Percentiles rank a stretch among this genome's conserved stretches.
These are phyloP conservation scores for Leccinum fibrillosum DNA, from an alignment of 768 basidiomycete genomes.

Conservation along the genomic window DNA sequence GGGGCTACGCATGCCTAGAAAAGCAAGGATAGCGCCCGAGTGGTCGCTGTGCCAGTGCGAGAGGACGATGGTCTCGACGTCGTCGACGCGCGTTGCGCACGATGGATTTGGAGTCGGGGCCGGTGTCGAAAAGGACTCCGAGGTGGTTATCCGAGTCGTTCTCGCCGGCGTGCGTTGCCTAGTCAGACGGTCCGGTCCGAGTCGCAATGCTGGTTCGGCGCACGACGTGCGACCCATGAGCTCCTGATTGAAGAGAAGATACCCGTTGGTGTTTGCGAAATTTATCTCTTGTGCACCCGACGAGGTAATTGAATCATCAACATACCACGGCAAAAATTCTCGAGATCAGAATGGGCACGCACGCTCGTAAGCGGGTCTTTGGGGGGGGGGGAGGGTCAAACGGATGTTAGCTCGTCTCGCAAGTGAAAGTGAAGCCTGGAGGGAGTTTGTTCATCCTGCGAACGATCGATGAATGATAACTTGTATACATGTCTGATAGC, in stretches of 20 bases:
- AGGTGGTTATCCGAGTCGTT: slow-evolving; percentile 36
- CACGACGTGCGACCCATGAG: slow-evolving; percentile 68
- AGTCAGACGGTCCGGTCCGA: neutral
- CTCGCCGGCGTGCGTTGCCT: slow-evolving; percentile 58
- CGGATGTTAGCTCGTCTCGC: slow-evolving; percentile 63
- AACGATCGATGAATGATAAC: neutral
- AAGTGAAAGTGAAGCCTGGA: slow-evolving; percentile 60
- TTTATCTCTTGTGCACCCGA: neutral
- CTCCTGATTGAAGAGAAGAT: slow-evolving; percentile 41
- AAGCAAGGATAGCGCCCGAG: too few species aligned
- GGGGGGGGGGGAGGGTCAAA: slow-evolving; percentile 36
- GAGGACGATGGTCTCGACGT: slow-evolving; percentile 62
- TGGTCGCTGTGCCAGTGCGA: slow-evolving; percentile 76
- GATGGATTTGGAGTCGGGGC: slow-evolving; percentile 73
- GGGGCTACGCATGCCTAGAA: slow-evolving; percentile 32
- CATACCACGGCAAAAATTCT: slow-evolving; percentile 67
- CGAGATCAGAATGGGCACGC: slow-evolving; percentile 70
- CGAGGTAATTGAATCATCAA: too few species aligned
- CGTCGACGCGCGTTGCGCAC: slow-evolving; percentile 59
- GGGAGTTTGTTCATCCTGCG: slow-evolving; percentile 77
- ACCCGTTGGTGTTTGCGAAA: too few species aligned
- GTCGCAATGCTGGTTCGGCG: too few species aligned
- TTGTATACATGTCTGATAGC: neutral
- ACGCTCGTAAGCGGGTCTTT: slow-evolving; percentile 47
- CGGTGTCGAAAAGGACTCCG: slow-evolving; percentile 75